Evolutionary conservation across 2,329 filamentous ascomycete genomes (phyloP), one percentile per base, ranked within the genome.

Genomic region (Aureobasidium pullulans): DNA sequence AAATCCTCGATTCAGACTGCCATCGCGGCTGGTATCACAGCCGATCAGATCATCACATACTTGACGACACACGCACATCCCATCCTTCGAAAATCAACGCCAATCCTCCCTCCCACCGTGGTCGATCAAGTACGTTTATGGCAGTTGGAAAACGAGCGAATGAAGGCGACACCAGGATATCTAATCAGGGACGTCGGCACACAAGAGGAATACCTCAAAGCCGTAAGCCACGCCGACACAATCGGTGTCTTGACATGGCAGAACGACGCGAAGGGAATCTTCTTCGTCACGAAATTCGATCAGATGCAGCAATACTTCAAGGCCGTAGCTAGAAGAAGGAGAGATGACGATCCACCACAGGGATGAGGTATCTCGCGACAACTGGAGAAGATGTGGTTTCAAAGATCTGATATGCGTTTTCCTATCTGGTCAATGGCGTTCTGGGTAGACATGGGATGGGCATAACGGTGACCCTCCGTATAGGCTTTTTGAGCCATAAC

Each of bases 61-160:
- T 84, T 99, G 1, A 85, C 87, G 7, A 88, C 89, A 4, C 93
- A 99, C 74, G 94, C 94, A 0, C 94, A 99, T 75, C 91, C 95
- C 46, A 90, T 97, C 73, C 90, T 99, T 84, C 86, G 88, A 66
- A 87, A 88, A 63, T 80, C 83, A 44, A 81, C 83, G 0, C 88
- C 92, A 1, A 84, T 96, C 15, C 81, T 99, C 1, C 94, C 95
- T 1, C 92, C 94, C 0, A 97, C 95, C 0, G 94, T 99, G 15
- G 90, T 96, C 63, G 94, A 99, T 73, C 94, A 99, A 77, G 96
- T 99, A 68, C 83, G 92, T 2, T 83, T 99, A 19, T 99, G 94
- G 94, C 93, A 99, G 77, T 85, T 97, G 56, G 94, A 99, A 74
- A 91, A 93, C 64, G 94, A 99, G 76, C 84, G 94, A 53, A 95